Evolutionary conservation across 345 rosid species (phyloP), one percentile per base, ranked within the genome.

Genomic region (Gossypioides kirkii): DNA sequence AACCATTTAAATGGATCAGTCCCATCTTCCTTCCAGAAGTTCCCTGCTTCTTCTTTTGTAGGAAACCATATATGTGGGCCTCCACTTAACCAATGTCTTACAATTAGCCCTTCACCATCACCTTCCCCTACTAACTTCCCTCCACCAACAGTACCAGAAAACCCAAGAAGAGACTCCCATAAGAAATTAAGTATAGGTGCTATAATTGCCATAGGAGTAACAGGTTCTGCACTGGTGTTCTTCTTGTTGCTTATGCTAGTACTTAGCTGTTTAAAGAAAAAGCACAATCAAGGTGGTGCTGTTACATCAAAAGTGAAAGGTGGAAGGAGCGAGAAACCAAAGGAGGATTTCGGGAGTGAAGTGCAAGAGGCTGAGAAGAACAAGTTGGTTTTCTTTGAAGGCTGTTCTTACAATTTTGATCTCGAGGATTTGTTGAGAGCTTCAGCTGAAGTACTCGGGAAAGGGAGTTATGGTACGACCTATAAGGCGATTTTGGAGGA

Each of bases 311-410:
- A 89, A 77, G 87, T 81, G 58, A 90, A 90, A 77, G 87, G 81
- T 7, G 84, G 78, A 49, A 81, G 87, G 78, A 67, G 76, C 43
- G 93, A 89, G 77, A 87, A 86, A 73, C 86, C 92, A 0, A 83
- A 82, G 61, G 96, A 92, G 76, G 98, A 89, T 71, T 95, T 92
- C 58, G 94, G 98, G 22, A 95, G 99, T 77, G 98, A 97, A 28
- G 93, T 90, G 69, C 99, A 92, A 78, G 94, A 89, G 45, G 88
- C 92, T 3, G 99, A 95, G 90, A 95, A 92, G 85, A 92, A 95
- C 90, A 90, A 90, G 89, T 80, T 95, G 85, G 94, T 92, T 55
- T 95, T 92, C 88, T 92, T 90, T 66, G 94, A 86, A 79, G 97
- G 98, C 12, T 85, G 88, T 76, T 87, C 92, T 0, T 84, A 84